A percentile compares a stretch with the other conserved stretches of the same genome.
Evolutionary conservation across 257 asterid genomes (phyloP).

Genomic region (Nicotiana benthamiana): DNA sequence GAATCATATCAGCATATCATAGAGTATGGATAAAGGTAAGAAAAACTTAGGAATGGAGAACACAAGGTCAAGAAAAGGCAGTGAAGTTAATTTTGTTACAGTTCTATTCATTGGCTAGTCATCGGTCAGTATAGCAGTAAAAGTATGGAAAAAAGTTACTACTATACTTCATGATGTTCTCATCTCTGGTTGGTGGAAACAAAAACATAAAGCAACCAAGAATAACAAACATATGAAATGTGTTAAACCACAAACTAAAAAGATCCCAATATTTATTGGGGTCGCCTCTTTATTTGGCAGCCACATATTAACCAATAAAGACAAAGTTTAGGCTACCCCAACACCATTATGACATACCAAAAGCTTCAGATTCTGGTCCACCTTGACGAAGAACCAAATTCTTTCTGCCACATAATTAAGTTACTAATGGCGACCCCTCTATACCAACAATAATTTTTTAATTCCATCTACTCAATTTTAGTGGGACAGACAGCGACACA

Average conservation of each 20-base stretch:
- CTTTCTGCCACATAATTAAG: constrained; percentile 4
- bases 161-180: neutral
- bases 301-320: neutral
- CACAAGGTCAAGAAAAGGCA: neutral
- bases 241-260: neutral
- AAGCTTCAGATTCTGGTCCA: constrained; percentile 5
- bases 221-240: neutral
- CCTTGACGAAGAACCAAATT: neutral
- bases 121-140: neutral
- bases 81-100: neutral
- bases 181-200: neutral
- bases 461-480: neutral
- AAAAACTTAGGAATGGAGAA: neutral
- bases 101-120: neutral
- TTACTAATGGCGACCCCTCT: neutral
- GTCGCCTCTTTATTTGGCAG: neutral
- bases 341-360: neutral
- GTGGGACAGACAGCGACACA: neutral
- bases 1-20: neutral
- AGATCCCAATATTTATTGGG: neutral
- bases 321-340: neutral
- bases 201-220: neutral
- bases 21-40: neutral
- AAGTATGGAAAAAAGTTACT: neutral
- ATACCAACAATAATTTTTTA: neutral